phyloP scores from a whole-genome alignment of 2,329 filamentous ascomycete genomes.

The Dactylellina sp. region DNA sequence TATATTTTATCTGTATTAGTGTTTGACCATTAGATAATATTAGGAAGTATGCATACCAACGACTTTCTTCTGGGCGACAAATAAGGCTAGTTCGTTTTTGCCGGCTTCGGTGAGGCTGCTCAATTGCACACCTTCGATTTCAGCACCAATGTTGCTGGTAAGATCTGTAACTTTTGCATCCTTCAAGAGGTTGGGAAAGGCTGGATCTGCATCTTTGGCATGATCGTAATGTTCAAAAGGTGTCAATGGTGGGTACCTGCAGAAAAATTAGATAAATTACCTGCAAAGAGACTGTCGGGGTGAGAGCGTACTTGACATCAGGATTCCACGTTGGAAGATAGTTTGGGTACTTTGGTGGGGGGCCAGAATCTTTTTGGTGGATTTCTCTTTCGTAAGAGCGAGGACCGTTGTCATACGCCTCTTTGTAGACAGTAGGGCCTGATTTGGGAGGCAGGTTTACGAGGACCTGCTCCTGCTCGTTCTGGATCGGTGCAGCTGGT shows the following conservation, averaged over 20 bases:
- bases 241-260: slow-evolving; percentile 73
- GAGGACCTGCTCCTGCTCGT: slow-evolving; percentile 44
- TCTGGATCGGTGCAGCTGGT: slow-evolving; percentile 49
- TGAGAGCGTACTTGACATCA: slow-evolving; percentile 68
- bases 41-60: slow-evolving; percentile 65
- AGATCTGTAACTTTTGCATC: slow-evolving; percentile 69
- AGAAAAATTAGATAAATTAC: neutral
- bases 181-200: slow-evolving; percentile 76
- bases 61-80: slow-evolving; percentile 81
- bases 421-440: slow-evolving; percentile 53
- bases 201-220: slow-evolving; percentile 78
- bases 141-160: slow-evolving; percentile 79
- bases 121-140: slow-evolving; percentile 78
- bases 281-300: no score
- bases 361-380: slow-evolving; percentile 32
- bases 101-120: slow-evolving; percentile 75
- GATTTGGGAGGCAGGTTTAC: slow-evolving; percentile 44
- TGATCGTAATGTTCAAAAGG: slow-evolving; percentile 80
- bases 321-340: slow-evolving; percentile 78
- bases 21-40: slow-evolving; percentile 62
- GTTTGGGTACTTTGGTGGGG: slow-evolving; percentile 74
- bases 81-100: slow-evolving; percentile 80
- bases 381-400: slow-evolving; percentile 46
- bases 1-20: neutral
- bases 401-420: slow-evolving; percentile 51